phyloP scores from a whole-genome alignment of 75 land plant species.

The Ceratopteris richardii region DNA sequence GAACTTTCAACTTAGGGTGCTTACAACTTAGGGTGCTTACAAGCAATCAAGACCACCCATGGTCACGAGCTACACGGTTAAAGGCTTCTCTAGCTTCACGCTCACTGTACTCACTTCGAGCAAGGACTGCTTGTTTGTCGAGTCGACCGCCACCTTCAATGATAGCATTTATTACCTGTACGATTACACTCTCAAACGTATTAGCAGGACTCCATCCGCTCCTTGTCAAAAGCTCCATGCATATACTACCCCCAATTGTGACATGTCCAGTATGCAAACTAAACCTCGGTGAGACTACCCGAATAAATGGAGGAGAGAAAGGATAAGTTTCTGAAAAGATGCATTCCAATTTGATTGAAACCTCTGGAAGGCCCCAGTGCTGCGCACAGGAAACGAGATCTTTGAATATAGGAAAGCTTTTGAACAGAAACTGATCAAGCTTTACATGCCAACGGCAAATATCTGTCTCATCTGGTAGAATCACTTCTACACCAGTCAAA shows the following conservation, averaged over 20 bases:
- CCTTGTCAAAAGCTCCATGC: constrained; percentile 20
- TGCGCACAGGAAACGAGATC: constrained; percentile 15
- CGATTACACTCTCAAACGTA: constrained; percentile 18
- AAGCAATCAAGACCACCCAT: too few relatives aligned
- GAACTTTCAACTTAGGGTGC: too few relatives aligned
- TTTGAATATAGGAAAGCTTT: constrained; percentile 8
- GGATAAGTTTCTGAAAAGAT: constrained; percentile 13
- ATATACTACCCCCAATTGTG: constrained; percentile 21
- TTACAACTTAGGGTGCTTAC: too few relatives aligned
- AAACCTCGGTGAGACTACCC: constrained; percentile 18
- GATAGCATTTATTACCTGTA: constrained; percentile 20
- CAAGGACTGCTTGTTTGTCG: neutral
- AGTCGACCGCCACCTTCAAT: constrained; percentile 18
- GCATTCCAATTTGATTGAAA: constrained; percentile 16
- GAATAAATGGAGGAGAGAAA: constrained; percentile 17
- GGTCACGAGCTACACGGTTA: constrained; percentile 14
- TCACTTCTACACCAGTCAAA: constrained; percentile 13
- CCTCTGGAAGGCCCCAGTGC: neutral
- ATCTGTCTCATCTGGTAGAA: constrained; percentile 16
- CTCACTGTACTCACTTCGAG: constrained; percentile 16
- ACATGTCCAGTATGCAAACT: constrained; percentile 16
- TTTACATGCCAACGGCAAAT: constrained; percentile 16
- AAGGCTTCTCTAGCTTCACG: constrained; percentile 14
- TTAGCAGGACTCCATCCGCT: constrained; percentile 28
- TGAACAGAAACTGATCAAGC: constrained; percentile 13